A percentile compares a stretch with the other conserved stretches of the same genome.
Evolutionary conservation across 495 filamentous ascomycete genomes (phyloP).

Genomic region (Xylaria intraflava): DNA sequence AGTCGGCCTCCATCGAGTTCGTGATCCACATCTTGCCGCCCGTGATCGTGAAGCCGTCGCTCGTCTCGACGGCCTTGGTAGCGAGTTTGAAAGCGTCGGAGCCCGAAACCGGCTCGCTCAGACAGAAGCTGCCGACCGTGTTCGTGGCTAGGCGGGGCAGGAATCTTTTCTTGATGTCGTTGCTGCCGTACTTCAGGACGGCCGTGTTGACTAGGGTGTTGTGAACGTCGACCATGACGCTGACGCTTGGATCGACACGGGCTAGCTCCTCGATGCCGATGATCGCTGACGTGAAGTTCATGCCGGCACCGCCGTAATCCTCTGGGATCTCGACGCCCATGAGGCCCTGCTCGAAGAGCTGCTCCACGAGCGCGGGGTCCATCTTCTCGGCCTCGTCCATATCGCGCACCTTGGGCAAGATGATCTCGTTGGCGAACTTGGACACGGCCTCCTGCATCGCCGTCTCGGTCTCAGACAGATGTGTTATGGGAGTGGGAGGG

Average conservation of each 20-base stretch:
- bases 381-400: conserved; percentile 98
- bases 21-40: conserved; percentile 99
- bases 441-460: conserved; percentile 84
- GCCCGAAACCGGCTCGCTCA: conserved; percentile 89
- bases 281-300: conserved; percentile 97
- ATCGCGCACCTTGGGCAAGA: conserved; percentile 86
- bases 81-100: conserved; percentile 94
- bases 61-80: conserved; percentile 72
- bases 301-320: conserved; percentile 90
- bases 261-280: conserved; percentile 96
- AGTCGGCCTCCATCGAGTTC: conserved; percentile 83
- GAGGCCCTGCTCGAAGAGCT: conserved; percentile 92
- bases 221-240: conserved; percentile 90
- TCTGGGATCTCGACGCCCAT: conserved; percentile 98
- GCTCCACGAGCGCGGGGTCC: conserved; percentile 81
- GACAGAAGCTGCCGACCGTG: conserved; percentile 91
- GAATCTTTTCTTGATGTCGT: conserved; percentile 71
- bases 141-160: conserved; percentile 81
- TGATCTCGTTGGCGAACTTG: conserved; percentile 82
- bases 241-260: conserved; percentile 88
- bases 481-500: conserved; percentile 86
- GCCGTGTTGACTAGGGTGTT: conserved; percentile 97
- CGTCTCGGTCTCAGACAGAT: conserved; percentile 83
- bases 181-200: conserved; percentile 76
- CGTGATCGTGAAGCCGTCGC: conserved; percentile 73